Percentiles rank a stretch among this genome's conserved stretches.
These are phyloP conservation scores for Microcera coccophila DNA, from an alignment of 2,329 filamentous ascomycete genomes.

Conservation along the genomic window DNA sequence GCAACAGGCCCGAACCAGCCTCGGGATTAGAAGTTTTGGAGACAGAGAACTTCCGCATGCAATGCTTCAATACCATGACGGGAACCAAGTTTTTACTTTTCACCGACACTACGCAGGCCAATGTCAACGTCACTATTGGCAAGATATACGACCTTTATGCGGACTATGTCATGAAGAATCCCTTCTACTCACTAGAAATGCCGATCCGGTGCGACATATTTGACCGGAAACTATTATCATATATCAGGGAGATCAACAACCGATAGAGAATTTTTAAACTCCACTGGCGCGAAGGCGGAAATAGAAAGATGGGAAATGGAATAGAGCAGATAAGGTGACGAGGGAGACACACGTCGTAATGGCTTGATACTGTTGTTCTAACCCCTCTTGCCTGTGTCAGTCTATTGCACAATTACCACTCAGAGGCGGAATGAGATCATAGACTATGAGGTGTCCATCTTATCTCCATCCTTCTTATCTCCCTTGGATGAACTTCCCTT, in stretches of 20 bases:
- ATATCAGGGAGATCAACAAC: constrained; percentile 69
- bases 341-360: constrained; percentile 12
- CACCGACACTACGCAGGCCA: constrained; percentile 82
- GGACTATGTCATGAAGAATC: constrained; percentile 99
- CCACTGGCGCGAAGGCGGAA: background rate
- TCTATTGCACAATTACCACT: constrained; percentile 36
- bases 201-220: constrained; percentile 93
- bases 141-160: constrained; percentile 92
- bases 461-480: constrained; percentile 73
- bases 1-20: constrained; percentile 56
- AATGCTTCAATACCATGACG: constrained; percentile 92
- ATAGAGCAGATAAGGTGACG: background rate
- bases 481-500: constrained; percentile 53
- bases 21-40: constrained; percentile 90
- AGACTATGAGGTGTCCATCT: constrained; percentile 79
- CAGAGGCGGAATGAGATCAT: constrained; percentile 22
- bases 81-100: constrained; percentile 95
- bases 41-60: constrained; percentile 88
- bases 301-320: background rate
- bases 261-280: constrained; percentile 35
- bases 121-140: constrained; percentile 77
- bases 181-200: constrained; percentile 98
- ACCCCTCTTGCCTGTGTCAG: constrained; percentile 25
- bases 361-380: constrained; percentile 27
- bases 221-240: constrained; percentile 78